Conservation (phyloP, 2,329 filamentous ascomycete genomes). For the Stromatinia cepivora region DNA sequence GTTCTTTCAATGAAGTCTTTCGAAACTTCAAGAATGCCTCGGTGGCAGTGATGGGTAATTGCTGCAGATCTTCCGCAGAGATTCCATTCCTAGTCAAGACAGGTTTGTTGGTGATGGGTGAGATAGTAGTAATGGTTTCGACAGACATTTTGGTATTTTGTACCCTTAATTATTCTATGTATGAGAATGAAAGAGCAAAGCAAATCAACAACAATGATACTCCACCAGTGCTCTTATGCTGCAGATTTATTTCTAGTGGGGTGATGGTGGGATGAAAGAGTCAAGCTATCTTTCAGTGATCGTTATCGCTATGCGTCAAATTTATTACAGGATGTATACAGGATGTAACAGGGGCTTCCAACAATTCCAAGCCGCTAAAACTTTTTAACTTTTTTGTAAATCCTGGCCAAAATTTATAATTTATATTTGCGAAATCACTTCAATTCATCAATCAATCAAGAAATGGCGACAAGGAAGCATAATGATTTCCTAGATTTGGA, state of each 20-base stretch:
- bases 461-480: slow-evolving; percentile 67
- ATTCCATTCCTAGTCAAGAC: slow-evolving; percentile 78
- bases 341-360: slow-evolving; percentile 12
- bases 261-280: slow-evolving; percentile 3
- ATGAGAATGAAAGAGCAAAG: slow-evolving; percentile 10
- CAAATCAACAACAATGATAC: neutral
- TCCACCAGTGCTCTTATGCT: neutral
- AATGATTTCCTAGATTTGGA: slow-evolving; percentile 69
- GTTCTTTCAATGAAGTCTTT: slow-evolving; percentile 70
- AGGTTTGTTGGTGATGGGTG: slow-evolving; percentile 82
- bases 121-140: slow-evolving; percentile 75
- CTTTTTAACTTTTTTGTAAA: slow-evolving; percentile 8
- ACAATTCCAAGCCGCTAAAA: slow-evolving; percentile 14
- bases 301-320: slow-evolving; percentile 6
- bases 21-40: slow-evolving; percentile 76
- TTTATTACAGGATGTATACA: slow-evolving; percentile 11
- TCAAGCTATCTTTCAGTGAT: slow-evolving; percentile 17
- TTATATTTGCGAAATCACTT: slow-evolving; percentile 7
- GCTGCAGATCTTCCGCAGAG: slow-evolving; percentile 66
- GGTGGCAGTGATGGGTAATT: slow-evolving; percentile 69
- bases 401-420: slow-evolving; percentile 3
- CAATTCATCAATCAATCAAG: slow-evolving; percentile 15
- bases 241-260: slow-evolving; percentile 16
- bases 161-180: neutral
- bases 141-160: slow-evolving; percentile 54